Percentiles rank a stretch among this genome's conserved stretches.
Evolutionary conservation across 352 stramenopile species (phyloP).

Genomic region (Phytophthora niederhauseri): DNA sequence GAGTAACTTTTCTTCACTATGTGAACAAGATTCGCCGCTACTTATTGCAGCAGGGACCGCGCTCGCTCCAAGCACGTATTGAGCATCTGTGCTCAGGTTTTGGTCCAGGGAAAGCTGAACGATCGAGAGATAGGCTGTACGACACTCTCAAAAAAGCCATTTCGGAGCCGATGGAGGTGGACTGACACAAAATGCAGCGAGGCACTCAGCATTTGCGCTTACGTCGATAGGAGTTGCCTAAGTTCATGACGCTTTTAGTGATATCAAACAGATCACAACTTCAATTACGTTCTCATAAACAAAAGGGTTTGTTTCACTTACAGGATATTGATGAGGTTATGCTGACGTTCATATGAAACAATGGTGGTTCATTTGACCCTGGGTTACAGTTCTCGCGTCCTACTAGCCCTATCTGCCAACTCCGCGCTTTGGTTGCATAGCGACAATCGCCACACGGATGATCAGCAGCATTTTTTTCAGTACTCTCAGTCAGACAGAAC

Average conservation of each 20-base stretch:
- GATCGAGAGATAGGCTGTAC: neutral
- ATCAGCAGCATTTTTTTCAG: conserved; percentile 15
- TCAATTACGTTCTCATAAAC: neutral
- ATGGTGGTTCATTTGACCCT: conserved; percentile 17
- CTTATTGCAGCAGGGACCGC: neutral
- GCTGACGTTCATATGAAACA: conserved; percentile 12
- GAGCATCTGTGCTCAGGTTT: neutral
- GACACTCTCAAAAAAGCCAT: neutral
- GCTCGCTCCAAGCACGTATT: neutral
- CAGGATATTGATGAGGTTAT: neutral
- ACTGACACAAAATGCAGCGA: neutral
- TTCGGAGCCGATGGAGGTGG: neutral
- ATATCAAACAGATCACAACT: neutral
- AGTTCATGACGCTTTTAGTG: neutral
- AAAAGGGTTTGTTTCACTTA: neutral
- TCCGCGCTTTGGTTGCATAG: conserved; percentile 9
- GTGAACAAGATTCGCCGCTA: neutral
- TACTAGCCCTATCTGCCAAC: conserved; percentile 1
- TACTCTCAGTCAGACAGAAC: conserved; percentile 14
- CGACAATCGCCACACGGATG: conserved; percentile 4
- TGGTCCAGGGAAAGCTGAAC: neutral
- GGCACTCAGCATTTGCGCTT: neutral
- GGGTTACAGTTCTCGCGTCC: conserved; percentile 19
- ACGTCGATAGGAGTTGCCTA: neutral
- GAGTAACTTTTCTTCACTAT: neutral